phyloP scores from a whole-genome alignment of 371 early-diverging fungal species.

The Vairimorpha ceranae region DNA sequence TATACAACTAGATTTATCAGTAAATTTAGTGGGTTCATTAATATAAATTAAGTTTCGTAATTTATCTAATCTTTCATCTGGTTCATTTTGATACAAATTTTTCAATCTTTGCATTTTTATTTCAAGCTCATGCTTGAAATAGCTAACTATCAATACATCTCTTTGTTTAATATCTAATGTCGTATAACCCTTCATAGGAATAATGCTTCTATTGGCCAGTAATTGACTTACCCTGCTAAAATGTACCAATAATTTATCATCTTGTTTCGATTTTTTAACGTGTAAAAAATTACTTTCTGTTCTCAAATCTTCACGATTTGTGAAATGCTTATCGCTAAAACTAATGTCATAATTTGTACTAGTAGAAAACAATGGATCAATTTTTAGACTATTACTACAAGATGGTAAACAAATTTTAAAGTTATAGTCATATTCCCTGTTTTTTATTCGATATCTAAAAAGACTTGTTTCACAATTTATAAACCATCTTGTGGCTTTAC shows the following conservation, averaged over 20 bases:
- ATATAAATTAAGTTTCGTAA: constrained; percentile 31
- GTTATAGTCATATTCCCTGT: background rate
- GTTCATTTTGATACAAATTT: background rate
- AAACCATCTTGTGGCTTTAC: constrained; percentile 54
- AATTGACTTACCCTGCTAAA: constrained; percentile 54
- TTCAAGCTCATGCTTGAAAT: constrained; percentile 44
- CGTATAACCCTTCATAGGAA: constrained; percentile 39
- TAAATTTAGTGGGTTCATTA: background rate
- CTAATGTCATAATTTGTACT: background rate
- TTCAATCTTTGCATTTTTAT: constrained; percentile 39
- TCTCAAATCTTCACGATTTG: background rate
- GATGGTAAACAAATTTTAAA: background rate
- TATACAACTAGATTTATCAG: background rate
- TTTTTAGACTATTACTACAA: background rate
- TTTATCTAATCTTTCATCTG: constrained; percentile 51
- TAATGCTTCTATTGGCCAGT: constrained; percentile 29
- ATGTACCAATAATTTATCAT: constrained; percentile 37
- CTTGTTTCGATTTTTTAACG: background rate
- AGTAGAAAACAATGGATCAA: background rate
- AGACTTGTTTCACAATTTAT: constrained; percentile 52
- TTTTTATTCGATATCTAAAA: constrained; percentile 35
- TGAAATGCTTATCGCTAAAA: background rate
- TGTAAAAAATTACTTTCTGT: background rate
- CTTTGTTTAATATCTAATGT: constrained; percentile 18
- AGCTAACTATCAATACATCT: constrained; percentile 33